Base-by-base conservation (phyloP, 805 yeast species). In the Ogataea trehalophila region DNA sequence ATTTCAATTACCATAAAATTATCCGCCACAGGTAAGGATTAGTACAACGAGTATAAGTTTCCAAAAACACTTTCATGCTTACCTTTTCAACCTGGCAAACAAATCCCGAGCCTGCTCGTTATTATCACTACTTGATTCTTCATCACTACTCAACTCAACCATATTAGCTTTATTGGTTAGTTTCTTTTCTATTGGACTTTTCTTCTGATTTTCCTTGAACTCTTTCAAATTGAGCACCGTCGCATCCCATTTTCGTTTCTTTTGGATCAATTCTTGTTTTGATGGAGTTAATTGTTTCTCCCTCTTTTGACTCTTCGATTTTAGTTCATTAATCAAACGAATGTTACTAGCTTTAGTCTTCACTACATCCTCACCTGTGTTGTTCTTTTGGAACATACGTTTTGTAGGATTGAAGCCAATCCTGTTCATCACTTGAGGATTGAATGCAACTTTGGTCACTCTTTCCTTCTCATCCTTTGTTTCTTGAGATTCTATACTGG, bases 351-450 rank as follows among this genome's bases (percentile, higher is more conserved):
- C 45, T 18, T 33, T 38, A 4, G 36, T 31, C 23, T 37, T 22
- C 22, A n/a, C 40, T 15, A 35, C 14, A 3, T 36, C 29, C 15
- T 36, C n/a, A 16, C 35, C 46, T 8, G 29, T 26, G 20, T 18
- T 23, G 5, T 18, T 15, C 39, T 39, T 50, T 17, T 58, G 53
- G 37, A 53, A 63, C 33, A 63, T 38, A 15, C 59, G 42, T 34
- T 49, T 49, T 0, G 67, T 61, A 3, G 68, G 68, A 50, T 63
- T 50, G 44, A 63, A 63, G 2, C 68, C 68, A 23, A 63, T 62
- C 22, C 53, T 57, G 33, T 48, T 55, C 54, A 60, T 45, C 6
- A 56, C 46, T 3, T 37, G 39, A 2, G 66, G 51, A 17, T 52
- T 49, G 39, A 57, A 63, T 1, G 67, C 66, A 3, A 47, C 57